Evolutionary conservation across 1,284 basidiomycete species (phyloP).

Genomic region (Cryptococcus depauperatus): DNA sequence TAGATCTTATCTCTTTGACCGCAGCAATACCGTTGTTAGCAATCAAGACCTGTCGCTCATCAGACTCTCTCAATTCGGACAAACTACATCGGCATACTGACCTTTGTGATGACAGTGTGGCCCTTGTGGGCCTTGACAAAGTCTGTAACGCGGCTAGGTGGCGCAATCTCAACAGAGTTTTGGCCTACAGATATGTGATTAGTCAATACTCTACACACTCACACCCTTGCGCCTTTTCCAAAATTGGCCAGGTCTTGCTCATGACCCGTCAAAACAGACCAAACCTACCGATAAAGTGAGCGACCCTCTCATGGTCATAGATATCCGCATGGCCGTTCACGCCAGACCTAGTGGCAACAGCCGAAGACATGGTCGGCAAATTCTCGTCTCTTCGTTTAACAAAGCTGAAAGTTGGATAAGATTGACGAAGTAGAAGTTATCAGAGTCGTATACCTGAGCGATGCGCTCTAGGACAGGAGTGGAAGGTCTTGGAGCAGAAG

Average conservation of each 20-base stretch:
- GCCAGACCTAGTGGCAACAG: slow-evolving; percentile 19
- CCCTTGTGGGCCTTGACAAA: slow-evolving; percentile 89
- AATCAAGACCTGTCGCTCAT: slow-evolving; percentile 66
- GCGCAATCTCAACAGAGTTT: slow-evolving; percentile 78
- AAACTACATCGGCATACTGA: too few species aligned
- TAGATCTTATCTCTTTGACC: slow-evolving; percentile 97
- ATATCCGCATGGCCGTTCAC: slow-evolving; percentile 18
- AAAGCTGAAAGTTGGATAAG: not conserved
- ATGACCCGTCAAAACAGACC: too few species aligned
- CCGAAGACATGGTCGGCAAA: slow-evolving; percentile 19
- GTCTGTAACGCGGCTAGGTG: slow-evolving; percentile 71
- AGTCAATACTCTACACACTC: too few species aligned
- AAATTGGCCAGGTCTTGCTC: too few species aligned
- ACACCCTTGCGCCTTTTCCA: too few species aligned
- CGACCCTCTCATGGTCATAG: slow-evolving; percentile 56
- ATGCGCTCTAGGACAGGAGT: not conserved
- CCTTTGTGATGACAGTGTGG: slow-evolving; percentile 98
- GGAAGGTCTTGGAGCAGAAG: not conserved
- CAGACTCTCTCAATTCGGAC: too few species aligned
- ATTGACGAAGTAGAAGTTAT: not conserved
- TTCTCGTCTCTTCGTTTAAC: not conserved
- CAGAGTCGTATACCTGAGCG: too few species aligned
- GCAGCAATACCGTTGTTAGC: slow-evolving; percentile 98
- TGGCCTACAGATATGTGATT: slow-evolving; percentile 64
- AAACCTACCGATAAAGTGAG: slow-evolving; percentile 66